Percentiles rank a stretch among this genome's conserved stretches.
Evolutionary conservation across 306 rosid genomes (phyloP).

Genomic region (Gastrolobium villosum): DNA sequence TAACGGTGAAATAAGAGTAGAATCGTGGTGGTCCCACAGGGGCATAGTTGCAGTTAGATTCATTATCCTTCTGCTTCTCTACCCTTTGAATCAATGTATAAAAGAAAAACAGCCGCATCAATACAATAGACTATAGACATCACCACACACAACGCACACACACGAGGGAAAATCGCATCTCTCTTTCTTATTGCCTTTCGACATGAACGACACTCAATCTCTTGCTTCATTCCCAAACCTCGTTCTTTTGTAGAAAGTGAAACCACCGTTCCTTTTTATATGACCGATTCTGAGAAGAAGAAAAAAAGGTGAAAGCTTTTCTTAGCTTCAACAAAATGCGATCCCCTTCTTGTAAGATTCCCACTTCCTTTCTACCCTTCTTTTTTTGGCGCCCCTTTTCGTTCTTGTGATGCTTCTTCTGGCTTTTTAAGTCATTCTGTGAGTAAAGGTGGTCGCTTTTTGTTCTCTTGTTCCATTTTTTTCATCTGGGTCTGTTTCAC

Average conservation of each 20-base stretch:
- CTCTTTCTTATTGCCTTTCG: constrained; percentile 36
- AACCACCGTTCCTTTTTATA: not conserved
- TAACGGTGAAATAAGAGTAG: not conserved
- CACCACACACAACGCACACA: not conserved
- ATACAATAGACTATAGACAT: constrained; percentile 11
- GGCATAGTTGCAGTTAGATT: no score
- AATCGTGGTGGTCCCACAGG: constrained; percentile 35
- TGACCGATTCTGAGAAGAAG: no score
- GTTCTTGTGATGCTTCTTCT: constrained; percentile 39
- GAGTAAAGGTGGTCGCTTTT: constrained; percentile 60
- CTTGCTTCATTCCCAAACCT: constrained; percentile 75
- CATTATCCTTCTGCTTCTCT: not conserved
- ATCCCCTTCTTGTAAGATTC: constrained; percentile 81
- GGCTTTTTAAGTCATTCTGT: constrained; percentile 38
- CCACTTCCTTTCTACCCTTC: constrained; percentile 28
- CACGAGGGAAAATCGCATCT: constrained; percentile 54
- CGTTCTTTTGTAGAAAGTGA: constrained; percentile 32
- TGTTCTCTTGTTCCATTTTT: constrained; percentile 45
- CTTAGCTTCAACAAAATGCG: constrained; percentile 73
- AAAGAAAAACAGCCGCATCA: constrained; percentile 27
- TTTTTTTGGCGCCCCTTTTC: constrained; percentile 24
- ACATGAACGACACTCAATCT: constrained; percentile 66
- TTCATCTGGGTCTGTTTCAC: constrained; percentile 48
- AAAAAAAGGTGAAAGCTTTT: constrained; percentile 47
- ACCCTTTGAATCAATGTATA: constrained; percentile 19